Percentiles rank a stretch among this genome's conserved stretches.
Evolutionary conservation across 805 yeast species (phyloP).

Genomic region (Yarrowia sp.): DNA sequence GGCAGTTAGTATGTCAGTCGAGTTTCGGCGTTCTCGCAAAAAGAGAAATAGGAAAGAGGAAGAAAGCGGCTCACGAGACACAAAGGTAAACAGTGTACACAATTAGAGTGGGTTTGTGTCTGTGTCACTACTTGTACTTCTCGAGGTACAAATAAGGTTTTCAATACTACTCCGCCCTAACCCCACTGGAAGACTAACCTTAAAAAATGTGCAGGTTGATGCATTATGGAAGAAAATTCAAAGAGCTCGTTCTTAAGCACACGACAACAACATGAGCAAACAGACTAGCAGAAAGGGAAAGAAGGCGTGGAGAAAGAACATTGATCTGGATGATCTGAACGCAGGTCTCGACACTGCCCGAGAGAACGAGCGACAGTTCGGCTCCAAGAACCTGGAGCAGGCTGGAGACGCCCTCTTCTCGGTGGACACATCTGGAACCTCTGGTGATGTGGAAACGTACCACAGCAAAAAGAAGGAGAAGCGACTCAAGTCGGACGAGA

Average conservation of each 20-base stretch:
- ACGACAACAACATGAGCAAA: slow-evolving; percentile 32
- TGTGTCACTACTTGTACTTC: not conserved
- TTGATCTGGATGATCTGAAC: slow-evolving; percentile 83
- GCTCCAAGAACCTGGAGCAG: slow-evolving; percentile 48
- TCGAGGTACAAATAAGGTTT: not conserved
- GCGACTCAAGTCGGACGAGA: slow-evolving; percentile 66
- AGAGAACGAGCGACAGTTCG: slow-evolving; percentile 58
- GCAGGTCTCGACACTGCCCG: slow-evolving; percentile 69
- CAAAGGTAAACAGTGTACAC: too few relatives aligned
- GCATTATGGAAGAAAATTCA: slow-evolving; percentile 27
- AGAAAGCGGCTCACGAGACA: not conserved
- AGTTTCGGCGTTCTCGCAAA: not conserved
- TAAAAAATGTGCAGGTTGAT: slow-evolving; percentile 32
- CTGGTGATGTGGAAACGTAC: slow-evolving; percentile 48
- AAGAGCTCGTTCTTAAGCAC: not conserved
- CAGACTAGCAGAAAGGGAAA: slow-evolving; percentile 73
- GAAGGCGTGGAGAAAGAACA: slow-evolving; percentile 90
- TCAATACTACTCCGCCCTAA: not conserved
- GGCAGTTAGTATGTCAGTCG: not conserved
- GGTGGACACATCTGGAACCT: slow-evolving; percentile 69
- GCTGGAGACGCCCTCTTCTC: slow-evolving; percentile 60
- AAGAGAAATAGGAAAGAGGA: not conserved
- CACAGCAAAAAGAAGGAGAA: slow-evolving; percentile 51
- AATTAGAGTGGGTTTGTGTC: not conserved
- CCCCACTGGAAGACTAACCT: slow-evolving; percentile 4